Base-by-base conservation (phyloP, 2,329 filamentous ascomycete species). In the Ilyonectria mors-panacis region DNA sequence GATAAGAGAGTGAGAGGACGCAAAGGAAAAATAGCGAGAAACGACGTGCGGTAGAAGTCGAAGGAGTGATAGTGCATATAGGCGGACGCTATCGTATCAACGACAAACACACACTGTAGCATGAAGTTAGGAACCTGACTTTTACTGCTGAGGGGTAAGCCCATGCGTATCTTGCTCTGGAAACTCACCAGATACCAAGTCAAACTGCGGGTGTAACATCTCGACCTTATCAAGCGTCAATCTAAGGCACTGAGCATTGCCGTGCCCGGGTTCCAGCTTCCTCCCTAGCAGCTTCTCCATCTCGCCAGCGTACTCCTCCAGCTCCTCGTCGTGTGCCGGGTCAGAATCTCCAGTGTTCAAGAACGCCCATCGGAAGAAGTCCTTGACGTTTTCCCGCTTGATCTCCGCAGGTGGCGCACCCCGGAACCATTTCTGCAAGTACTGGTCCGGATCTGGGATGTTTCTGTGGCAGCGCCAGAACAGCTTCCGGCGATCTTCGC, bases 311-410 rank as follows among this genome's bases (percentile, higher is more conserved):
- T 90, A 90, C 63, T 83, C 83, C 42, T 90, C 85, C 51, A 91
- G 74, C 77, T 89, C 86, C 26, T 86, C 84, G 12, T 88, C 81
- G 55, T 87, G 78, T 19, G 83, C 81, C 6, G 80, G 76, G 28
- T 81, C 79, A 54, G 78, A 76, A 4, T 84, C 79, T 10, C 80
- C 82, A 10, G 81, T 80, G 68, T 86, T 87, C 54, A 88, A 83
- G 59, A 91, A 87, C 1, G 86, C 87, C 89, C 88, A 92, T n/a
- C 84, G 78, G 21, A 89, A 81, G 74, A 89, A 91, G 61, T 89
- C 86, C 76, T 87, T 88, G 57, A 91, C 72, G 74, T 91, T 90
- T 35, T 91, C 88, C 15, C 84, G 80, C 61, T 85, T 84, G 51
- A 92, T 87, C 30, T 89, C 87, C 30, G 81, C 78, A 3, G 80